These are phyloP conservation scores for Anastatica hierochuntica DNA, from an alignment of 345 rosid genomes.

Conservation along the genomic window DNA sequence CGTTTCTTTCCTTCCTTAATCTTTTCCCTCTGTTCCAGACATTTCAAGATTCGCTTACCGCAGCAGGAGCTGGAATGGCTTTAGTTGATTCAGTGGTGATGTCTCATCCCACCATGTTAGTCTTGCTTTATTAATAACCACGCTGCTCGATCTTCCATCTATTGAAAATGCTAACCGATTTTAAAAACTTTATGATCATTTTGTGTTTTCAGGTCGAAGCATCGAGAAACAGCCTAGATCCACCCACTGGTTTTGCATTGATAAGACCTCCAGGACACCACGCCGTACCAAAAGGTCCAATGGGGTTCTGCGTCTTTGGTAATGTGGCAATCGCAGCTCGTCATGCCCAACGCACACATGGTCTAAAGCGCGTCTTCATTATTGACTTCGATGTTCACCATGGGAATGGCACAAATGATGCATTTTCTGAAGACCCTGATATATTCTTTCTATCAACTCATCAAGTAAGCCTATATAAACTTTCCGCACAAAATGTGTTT, in stretches of 20 bases:
- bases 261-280: slow-evolving; percentile 97
- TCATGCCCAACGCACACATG: slow-evolving; percentile 63
- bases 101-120: slow-evolving; percentile 49
- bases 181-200: too few relatives aligned
- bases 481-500: too few relatives aligned
- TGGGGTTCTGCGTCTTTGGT: slow-evolving; percentile 96
- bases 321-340: slow-evolving; percentile 94
- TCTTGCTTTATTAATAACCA: slow-evolving; percentile 18
- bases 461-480: slow-evolving; percentile 37
- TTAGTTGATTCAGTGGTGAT: slow-evolving; percentile 97
- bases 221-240: slow-evolving; percentile 41
- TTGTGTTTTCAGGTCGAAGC: slow-evolving; percentile 60
- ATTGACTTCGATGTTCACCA: slow-evolving; percentile 97
- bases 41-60: slow-evolving; percentile 74
- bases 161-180: too few relatives aligned
- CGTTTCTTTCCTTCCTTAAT: neutral
- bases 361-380: slow-evolving; percentile 61
- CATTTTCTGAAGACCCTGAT: slow-evolving; percentile 80
- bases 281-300: slow-evolving; percentile 87
- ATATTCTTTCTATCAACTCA: slow-evolving; percentile 88
- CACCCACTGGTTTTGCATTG: slow-evolving; percentile 79
- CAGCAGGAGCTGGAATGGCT: slow-evolving; percentile 93
- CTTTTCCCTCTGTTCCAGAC: slow-evolving; percentile 40
- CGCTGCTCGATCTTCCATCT: neutral
- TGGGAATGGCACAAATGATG: slow-evolving; percentile 90